phyloP scores from a whole-genome alignment of 495 filamentous ascomycete genomes.

The Parathielavia appendiculata region DNA sequence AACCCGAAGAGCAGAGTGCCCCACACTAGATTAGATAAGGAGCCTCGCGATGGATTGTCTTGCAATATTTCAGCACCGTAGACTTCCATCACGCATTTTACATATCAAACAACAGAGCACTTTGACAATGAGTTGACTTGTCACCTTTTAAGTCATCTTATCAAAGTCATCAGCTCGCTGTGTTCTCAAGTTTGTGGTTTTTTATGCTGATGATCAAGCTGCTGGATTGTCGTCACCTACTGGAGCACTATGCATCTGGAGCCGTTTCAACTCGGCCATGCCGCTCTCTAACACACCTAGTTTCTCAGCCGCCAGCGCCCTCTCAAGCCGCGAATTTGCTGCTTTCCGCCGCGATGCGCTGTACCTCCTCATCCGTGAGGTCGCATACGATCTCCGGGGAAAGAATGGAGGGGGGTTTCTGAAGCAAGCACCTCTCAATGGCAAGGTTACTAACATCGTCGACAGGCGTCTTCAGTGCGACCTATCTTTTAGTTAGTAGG shows the following conservation, averaged over 20 bases:
- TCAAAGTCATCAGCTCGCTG: too few relatives aligned
- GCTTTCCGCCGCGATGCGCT: constrained; percentile 8
- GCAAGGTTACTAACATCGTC: constrained; percentile 11
- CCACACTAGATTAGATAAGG: too few relatives aligned
- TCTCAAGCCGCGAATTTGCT: background rate
- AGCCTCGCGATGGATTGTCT: too few relatives aligned
- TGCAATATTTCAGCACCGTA: too few relatives aligned
- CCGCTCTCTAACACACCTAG: constrained; percentile 8
- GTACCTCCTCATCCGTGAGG: background rate
- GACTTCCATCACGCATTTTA: too few relatives aligned
- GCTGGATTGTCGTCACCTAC: background rate
- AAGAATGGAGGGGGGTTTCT: constrained; percentile 8
- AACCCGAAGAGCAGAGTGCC: too few relatives aligned
- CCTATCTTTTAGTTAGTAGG: background rate
- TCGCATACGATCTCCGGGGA: constrained; percentile 6
- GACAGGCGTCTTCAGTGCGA: constrained; percentile 6
- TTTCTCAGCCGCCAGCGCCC: constrained; percentile 3
- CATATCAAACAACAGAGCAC: too few relatives aligned
- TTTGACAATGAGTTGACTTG: too few relatives aligned
- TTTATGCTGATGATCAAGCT: too few relatives aligned
- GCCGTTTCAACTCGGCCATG: constrained; percentile 5
- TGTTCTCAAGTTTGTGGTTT: too few relatives aligned
- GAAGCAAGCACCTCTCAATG: constrained; percentile 7
- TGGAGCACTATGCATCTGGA: background rate
- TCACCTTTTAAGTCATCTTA: too few relatives aligned